phyloP scores from a whole-genome alignment of 257 asterid species.

The Leonotis leonurus region DNA sequence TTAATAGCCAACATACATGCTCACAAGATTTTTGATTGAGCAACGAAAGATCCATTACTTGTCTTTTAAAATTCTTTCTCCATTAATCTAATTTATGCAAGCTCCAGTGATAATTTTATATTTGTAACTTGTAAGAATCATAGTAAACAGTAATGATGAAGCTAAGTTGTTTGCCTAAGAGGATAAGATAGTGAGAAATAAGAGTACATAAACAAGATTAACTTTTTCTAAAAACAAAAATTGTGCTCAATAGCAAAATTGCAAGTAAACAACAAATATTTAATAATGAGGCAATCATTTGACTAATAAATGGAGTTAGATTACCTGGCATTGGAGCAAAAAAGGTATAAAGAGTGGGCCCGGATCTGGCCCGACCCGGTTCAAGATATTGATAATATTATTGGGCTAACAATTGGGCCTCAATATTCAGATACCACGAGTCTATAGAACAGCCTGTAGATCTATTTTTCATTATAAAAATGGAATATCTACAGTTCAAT shows the following conservation, averaged over 20 bases:
- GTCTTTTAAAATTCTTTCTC: background rate
- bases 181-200: too few relatives aligned
- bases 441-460: constrained; percentile 22
- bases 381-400: background rate
- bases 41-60: background rate
- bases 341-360: constrained; percentile 1
- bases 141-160: too few relatives aligned
- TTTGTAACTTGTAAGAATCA: too few relatives aligned
- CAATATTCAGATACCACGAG: too few relatives aligned
- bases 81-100: too few relatives aligned
- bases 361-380: background rate
- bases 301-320: background rate
- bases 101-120: too few relatives aligned
- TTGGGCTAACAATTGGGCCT: constrained; percentile 27
- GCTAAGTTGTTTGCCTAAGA: too few relatives aligned
- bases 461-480: too few relatives aligned
- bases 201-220: background rate
- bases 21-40: background rate
- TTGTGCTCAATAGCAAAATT: background rate
- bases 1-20: background rate
- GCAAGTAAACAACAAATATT: background rate
- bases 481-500: too few relatives aligned
- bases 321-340: background rate
- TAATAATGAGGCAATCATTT: constrained; percentile 14
- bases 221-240: background rate